Conservation (phyloP, 1,284 basidiomycete species). For the Naganishia liquefaciens region DNA sequence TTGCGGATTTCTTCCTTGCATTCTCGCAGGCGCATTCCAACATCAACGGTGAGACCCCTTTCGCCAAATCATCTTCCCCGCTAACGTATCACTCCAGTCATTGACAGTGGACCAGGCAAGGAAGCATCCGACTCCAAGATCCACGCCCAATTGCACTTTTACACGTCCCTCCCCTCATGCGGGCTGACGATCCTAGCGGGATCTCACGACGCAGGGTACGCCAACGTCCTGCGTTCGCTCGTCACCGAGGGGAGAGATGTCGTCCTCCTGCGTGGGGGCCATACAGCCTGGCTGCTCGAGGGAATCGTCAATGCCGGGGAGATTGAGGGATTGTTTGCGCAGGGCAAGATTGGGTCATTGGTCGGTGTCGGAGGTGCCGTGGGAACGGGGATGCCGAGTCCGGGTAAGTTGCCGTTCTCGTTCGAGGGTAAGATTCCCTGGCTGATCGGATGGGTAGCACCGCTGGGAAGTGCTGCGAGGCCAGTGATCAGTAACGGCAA, state of each 20-base stretch:
- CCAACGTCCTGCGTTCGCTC: constrained; percentile 60
- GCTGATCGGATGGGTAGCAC: constrained; percentile 1
- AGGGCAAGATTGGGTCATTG: constrained; percentile 53
- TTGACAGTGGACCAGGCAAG: constrained; percentile 70
- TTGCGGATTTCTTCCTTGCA: constrained; percentile 48
- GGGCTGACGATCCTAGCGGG: constrained; percentile 62
- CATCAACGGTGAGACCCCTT: constrained; percentile 40
- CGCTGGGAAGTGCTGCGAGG: constrained; percentile 8
- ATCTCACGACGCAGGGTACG: constrained; percentile 72
- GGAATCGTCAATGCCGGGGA: constrained; percentile 61
- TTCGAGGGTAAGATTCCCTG: too few relatives aligned
- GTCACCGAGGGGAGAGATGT: constrained; percentile 68
- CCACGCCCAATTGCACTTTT: constrained; percentile 74
- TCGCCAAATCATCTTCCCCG: background rate
- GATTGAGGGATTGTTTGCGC: constrained; percentile 66
- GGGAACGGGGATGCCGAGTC: constrained; percentile 24
- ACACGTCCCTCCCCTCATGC: constrained; percentile 70
- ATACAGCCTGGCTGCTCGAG: constrained; percentile 57
- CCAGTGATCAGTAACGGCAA: constrained; percentile 15
- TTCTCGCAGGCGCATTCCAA: constrained; percentile 46
- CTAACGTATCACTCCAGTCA: constrained; percentile 57
- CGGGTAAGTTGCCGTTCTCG: background rate
- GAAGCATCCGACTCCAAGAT: constrained; percentile 71
- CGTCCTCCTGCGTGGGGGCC: constrained; percentile 63
- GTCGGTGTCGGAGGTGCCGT: constrained; percentile 11